phyloP scores from a whole-genome alignment of 164 flowering plant species.

The Umbilicus rupestris region DNA sequence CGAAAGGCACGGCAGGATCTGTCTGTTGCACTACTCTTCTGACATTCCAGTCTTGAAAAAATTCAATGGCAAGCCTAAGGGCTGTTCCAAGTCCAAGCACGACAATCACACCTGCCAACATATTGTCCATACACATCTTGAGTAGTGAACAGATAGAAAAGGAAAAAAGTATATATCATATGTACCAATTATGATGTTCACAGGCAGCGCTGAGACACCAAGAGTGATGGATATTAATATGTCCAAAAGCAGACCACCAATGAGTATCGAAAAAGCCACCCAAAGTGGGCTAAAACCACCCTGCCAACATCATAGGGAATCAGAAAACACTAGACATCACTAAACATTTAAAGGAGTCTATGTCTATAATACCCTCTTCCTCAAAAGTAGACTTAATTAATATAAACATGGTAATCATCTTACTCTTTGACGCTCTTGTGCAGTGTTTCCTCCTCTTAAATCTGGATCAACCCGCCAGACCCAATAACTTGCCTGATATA shows the following conservation, averaged over 20 bases:
- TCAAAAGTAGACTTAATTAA: neutral
- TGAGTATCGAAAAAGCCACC: slow-evolving; percentile 70
- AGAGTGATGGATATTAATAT: slow-evolving; percentile 69
- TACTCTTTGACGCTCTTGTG: slow-evolving; percentile 48
- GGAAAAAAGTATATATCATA: neutral
- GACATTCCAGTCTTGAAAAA: slow-evolving; percentile 56
- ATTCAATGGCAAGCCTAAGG: slow-evolving; percentile 59
- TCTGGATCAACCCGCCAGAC: slow-evolving; percentile 62
- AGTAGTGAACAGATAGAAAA: neutral
- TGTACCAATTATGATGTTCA: slow-evolving; percentile 70
- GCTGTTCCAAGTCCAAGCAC: slow-evolving; percentile 79
- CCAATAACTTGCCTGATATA: slow-evolving; percentile 57
- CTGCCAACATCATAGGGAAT: slow-evolving; percentile 18
- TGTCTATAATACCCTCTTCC: neutral
- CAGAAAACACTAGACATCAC: neutral
- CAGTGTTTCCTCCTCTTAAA: slow-evolving; percentile 15
- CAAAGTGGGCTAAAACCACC: slow-evolving; percentile 65
- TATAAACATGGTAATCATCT: neutral
- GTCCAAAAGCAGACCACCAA: slow-evolving; percentile 67
- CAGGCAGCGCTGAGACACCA: slow-evolving; percentile 77
- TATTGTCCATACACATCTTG: neutral
- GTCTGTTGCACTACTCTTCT: slow-evolving; percentile 50
- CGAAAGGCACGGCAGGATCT: slow-evolving; percentile 33
- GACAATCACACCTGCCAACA: slow-evolving; percentile 57
- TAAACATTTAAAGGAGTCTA: neutral